Conservation (phyloP, 2,329 filamentous ascomycete species). For the Aspergillus oerlinghausenensis region DNA sequence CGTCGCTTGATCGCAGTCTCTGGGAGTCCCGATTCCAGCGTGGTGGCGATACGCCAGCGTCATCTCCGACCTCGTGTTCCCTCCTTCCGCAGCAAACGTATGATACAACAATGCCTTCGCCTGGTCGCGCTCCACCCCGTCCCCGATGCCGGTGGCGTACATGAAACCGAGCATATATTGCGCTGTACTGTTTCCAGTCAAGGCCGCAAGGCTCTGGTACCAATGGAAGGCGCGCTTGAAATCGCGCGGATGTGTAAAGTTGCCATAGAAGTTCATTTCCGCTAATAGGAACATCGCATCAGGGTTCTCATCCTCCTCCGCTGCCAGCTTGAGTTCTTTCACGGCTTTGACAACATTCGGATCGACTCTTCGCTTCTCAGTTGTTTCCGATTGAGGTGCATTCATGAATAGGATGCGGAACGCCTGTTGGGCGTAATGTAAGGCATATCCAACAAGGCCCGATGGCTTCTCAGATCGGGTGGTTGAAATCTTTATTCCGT, state of each 20-base stretch:
- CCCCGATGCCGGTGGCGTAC: slow-evolving; percentile 88
- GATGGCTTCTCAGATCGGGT: slow-evolving; percentile 45
- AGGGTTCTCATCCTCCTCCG: slow-evolving; percentile 50
- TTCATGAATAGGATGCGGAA: slow-evolving; percentile 64
- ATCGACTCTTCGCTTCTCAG: slow-evolving; percentile 29
- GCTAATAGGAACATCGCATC: slow-evolving; percentile 87
- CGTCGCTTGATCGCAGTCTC: slow-evolving; percentile 78
- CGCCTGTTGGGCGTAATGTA: slow-evolving; percentile 59
- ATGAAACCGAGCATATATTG: slow-evolving; percentile 95
- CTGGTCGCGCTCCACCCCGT: slow-evolving; percentile 76
- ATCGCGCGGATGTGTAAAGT: slow-evolving; percentile 80
- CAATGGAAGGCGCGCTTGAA: slow-evolving; percentile 73
- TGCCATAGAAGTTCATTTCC: slow-evolving; percentile 95
- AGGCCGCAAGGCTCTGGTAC: slow-evolving; percentile 71
- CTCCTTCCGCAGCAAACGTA: slow-evolving; percentile 81
- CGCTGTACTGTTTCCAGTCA: slow-evolving; percentile 82
- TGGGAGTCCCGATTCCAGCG: slow-evolving; percentile 75
- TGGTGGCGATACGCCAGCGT: slow-evolving; percentile 83
- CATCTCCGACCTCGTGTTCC: slow-evolving; percentile 86
- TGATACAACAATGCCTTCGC: slow-evolving; percentile 91
- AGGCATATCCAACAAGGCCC: slow-evolving; percentile 53
- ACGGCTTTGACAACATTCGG: slow-evolving; percentile 54
- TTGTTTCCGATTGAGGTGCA: slow-evolving; percentile 47
- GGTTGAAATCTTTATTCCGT: slow-evolving; percentile 22
- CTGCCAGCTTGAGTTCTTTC: slow-evolving; percentile 55